These are phyloP conservation scores for Biscogniauxia marginata DNA, from an alignment of 2,329 filamentous ascomycete species.

Conservation along the genomic window DNA sequence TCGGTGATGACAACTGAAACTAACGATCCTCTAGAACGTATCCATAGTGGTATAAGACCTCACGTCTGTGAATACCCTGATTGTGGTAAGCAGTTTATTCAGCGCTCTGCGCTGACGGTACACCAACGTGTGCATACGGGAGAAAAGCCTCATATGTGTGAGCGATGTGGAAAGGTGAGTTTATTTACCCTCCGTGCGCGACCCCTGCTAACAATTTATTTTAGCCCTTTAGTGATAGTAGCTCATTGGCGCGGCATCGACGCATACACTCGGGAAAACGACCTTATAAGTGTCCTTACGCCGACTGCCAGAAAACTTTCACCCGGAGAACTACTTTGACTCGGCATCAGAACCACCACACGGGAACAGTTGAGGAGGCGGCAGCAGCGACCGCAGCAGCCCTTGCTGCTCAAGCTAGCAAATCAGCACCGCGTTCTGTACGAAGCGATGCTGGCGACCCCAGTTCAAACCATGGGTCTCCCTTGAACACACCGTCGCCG, in stretches of 20 bases:
- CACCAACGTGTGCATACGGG: constrained; percentile 95
- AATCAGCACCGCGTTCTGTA: constrained; percentile 40
- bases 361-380: constrained; percentile 90
- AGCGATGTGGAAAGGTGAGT: constrained; percentile 89
- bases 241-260: constrained; percentile 87
- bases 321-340: constrained; percentile 93
- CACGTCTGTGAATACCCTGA: constrained; percentile 87
- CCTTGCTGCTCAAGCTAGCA: constrained; percentile 53
- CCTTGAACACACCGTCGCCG: constrained; percentile 78
- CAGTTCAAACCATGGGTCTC: constrained; percentile 70
- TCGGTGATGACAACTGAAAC: constrained; percentile 10
- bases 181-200: not conserved
- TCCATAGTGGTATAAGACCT: constrained; percentile 86
- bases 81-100: constrained; percentile 96
- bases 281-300: constrained; percentile 96
- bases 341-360: constrained; percentile 93
- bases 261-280: constrained; percentile 94
- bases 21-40: constrained; percentile 67
- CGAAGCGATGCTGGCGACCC: constrained; percentile 71
- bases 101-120: constrained; percentile 91
- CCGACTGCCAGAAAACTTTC: constrained; percentile 97
- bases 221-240: constrained; percentile 94
- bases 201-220: constrained; percentile 22
- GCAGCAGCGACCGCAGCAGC: constrained; percentile 85
- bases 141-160: constrained; percentile 98